Conservation (phyloP, 495 filamentous ascomycete genomes). For the Aspergillus egyptiacus region DNA sequence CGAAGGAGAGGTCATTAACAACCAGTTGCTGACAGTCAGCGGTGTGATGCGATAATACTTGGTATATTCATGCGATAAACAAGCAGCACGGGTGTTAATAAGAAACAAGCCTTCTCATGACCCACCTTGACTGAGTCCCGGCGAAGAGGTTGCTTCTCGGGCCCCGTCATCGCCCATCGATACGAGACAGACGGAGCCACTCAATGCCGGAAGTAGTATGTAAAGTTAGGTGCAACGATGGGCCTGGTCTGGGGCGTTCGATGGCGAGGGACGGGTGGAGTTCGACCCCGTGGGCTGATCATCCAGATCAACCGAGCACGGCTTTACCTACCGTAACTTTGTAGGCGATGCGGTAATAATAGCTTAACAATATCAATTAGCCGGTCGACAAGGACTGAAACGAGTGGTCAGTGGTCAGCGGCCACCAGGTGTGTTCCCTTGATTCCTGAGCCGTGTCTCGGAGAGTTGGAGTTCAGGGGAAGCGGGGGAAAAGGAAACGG, state of each 20-base stretch:
- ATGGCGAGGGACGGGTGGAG: slow-evolving; percentile 3
- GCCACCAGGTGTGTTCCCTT: too few species aligned
- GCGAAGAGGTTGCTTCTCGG: background rate
- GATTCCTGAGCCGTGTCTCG: background rate
- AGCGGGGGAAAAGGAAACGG: background rate
- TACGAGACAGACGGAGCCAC: background rate
- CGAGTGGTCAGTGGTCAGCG: too few species aligned
- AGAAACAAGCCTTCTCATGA: background rate
- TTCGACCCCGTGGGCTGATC: background rate
- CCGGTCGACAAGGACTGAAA: background rate
- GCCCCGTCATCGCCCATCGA: background rate
- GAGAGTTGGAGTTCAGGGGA: background rate
- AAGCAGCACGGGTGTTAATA: background rate
- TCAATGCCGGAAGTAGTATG: background rate
- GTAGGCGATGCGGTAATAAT: too few species aligned
- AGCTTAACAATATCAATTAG: too few species aligned
- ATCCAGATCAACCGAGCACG: background rate
- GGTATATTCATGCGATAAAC: background rate
- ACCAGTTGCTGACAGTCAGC: background rate
- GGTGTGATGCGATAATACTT: background rate
- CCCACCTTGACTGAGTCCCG: background rate
- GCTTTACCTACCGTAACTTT: too few species aligned
- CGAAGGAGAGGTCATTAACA: background rate
- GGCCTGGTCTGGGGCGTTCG: background rate
- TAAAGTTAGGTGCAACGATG: too few species aligned